phyloP scores from a whole-genome alignment of 768 basidiomycete species.

The Leucosporidium creatinivorum region DNA sequence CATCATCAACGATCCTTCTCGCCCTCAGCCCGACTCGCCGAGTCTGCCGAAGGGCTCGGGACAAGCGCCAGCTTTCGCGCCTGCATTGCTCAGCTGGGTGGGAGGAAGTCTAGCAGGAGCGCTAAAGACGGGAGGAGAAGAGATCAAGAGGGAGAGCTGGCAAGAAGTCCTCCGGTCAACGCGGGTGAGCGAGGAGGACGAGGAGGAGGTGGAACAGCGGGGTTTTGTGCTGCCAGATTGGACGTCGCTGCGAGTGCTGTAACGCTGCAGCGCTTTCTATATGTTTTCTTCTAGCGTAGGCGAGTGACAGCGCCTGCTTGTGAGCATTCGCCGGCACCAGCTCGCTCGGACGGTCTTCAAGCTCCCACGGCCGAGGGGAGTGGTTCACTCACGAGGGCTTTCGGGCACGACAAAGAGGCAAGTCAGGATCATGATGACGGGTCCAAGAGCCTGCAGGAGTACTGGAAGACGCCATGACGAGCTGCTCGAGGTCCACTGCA shows the following conservation, averaged over 20 bases:
- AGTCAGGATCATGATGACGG: too few species aligned
- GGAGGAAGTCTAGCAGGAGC: constrained; percentile 87
- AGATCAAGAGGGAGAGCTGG: constrained; percentile 50
- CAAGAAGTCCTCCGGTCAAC: neutral
- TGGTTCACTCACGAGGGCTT: too few species aligned
- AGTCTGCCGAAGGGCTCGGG: constrained; percentile 51
- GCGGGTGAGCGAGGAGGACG: neutral
- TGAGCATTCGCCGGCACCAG: too few species aligned
- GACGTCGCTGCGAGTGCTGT: neutral
- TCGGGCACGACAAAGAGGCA: too few species aligned
- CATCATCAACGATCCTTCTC: constrained; percentile 76
- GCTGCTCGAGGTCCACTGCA: too few species aligned
- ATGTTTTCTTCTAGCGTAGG: too few species aligned
- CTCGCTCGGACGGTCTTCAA: too few species aligned
- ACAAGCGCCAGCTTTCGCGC: constrained; percentile 78
- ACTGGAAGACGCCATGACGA: too few species aligned
- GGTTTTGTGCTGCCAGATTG: constrained; percentile 4
- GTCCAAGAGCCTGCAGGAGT: too few species aligned
- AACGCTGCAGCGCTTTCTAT: too few species aligned
- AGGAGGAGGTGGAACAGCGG: neutral
- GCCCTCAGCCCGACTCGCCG: constrained; percentile 41
- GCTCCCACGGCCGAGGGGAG: too few species aligned
- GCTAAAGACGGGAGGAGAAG: constrained; percentile 76
- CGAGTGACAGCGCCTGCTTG: too few species aligned
- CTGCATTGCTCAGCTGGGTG: constrained; percentile 78